These are phyloP conservation scores for Solanum raphanifolium DNA, from an alignment of 257 asterid species.

Conservation along the genomic window DNA sequence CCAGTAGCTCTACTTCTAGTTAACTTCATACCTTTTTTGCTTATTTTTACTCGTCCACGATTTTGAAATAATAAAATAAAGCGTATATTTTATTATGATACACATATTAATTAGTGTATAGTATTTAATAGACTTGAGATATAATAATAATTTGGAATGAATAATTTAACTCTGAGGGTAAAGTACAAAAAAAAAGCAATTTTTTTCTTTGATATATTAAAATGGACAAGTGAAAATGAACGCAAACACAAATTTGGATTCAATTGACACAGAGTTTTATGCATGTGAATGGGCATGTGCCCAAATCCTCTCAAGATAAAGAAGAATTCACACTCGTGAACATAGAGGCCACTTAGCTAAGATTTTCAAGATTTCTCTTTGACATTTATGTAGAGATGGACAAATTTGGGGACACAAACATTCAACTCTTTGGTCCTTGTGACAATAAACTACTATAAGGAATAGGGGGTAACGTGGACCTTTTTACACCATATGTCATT, in stretches of 20 bases:
- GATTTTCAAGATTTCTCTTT: neutral
- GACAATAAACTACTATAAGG: neutral
- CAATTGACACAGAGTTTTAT: neutral
- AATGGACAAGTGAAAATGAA: neutral
- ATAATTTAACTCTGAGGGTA: no score
- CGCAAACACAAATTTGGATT: neutral
- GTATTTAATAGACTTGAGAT: neutral
- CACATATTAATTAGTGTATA: neutral
- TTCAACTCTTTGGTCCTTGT: neutral
- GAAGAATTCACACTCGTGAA: conserved; percentile 1
- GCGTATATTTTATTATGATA: neutral
- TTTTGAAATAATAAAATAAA: neutral
- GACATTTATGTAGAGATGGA: neutral
- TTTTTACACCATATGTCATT: neutral
- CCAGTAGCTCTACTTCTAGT: neutral
- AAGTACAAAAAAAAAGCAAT: no score
- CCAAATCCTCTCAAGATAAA: conserved; percentile 8
- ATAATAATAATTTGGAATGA: neutral
- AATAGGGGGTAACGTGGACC: neutral
- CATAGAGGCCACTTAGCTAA: neutral
- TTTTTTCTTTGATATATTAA: no score
- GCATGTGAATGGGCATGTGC: conserved; percentile 2
- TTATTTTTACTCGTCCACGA: neutral
- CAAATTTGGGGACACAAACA: neutral
- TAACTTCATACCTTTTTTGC: neutral